phyloP scores from a whole-genome alignment of 306 rosid species.

The Cicer bijugum region DNA sequence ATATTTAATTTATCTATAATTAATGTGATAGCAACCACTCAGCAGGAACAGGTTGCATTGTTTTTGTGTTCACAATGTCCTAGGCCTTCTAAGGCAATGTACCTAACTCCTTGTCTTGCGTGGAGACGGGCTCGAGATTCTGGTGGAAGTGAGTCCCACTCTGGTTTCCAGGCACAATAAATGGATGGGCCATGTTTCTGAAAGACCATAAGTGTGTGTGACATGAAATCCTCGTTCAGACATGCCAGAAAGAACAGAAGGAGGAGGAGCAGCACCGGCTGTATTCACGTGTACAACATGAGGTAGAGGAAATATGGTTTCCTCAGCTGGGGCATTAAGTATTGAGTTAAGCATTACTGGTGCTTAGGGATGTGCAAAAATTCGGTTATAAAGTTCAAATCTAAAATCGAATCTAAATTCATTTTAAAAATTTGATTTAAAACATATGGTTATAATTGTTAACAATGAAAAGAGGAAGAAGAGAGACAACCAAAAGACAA shows the following conservation, averaged over 20 bases:
- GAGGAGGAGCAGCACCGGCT: constrained; percentile 98
- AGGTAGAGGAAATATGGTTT: constrained; percentile 86
- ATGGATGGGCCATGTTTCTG: constrained; percentile 93
- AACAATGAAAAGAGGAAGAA: no score
- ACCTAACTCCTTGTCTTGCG: constrained; percentile 90
- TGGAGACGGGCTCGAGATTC: constrained; percentile 68
- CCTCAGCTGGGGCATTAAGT: constrained; percentile 70
- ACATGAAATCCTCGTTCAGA: constrained; percentile 75
- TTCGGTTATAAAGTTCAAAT: no score
- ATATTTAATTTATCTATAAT: no score
- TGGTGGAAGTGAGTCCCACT: constrained; percentile 76
- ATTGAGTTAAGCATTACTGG: constrained; percentile 90
- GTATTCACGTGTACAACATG: constrained; percentile 77
- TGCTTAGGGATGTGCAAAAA: no score
- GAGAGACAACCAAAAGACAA: no score
- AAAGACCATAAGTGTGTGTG: constrained; percentile 89
- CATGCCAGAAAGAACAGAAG: constrained; percentile 76
- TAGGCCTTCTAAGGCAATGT: constrained; percentile 71
- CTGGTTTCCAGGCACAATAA: constrained; percentile 88
- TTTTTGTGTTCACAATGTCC: constrained; percentile 60
- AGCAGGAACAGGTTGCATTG: constrained; percentile 76
- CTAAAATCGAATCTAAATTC: no score
- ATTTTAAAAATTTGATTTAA: no score
- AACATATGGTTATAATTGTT: no score
- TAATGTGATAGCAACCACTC: constrained; percentile 32